Evolutionary conservation across 805 yeast genomes (phyloP), one percentile per base, ranked within the genome.

Genomic region (Yarrowia keelungensis): DNA sequence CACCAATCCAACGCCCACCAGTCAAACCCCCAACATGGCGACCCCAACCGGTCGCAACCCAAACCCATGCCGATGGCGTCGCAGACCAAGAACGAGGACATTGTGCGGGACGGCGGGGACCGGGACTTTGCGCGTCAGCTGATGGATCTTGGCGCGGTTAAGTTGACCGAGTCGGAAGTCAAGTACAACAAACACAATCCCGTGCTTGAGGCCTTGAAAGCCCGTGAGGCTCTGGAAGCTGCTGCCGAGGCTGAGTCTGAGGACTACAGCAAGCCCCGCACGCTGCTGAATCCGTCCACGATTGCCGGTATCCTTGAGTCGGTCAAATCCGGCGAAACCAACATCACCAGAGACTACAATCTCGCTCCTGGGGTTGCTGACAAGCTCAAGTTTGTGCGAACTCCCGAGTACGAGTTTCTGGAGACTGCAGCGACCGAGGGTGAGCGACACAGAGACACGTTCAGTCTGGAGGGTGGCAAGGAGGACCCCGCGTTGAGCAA

Each of bases 61-160:
- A 56, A 56, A 0, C 67, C 67, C 5, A 56, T 56, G 64, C 64
- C 65, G 35, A 43, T 59, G 65, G 65, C 65, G 14, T 62, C 67
- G 9, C 19, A 26, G 36, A 47, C 56, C n/a, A 62, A 62, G 45
- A 62, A 47, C 39, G 65, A 59, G 12, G 65, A 59, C 51, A 59
- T 59, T 35, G 19, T 59, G 2, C 5, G 15, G 32, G 56, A 62
- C 32, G 67, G 54, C 2, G 56, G 56, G 8, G 67, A 62, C 11
- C 54, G 41, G 11, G 56, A 62, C 12, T 62, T 62, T 47, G 67
- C 67, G 8, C 43, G 47, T 3, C 54, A 47, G 56, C 46, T 62
- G 16, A 62, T 62, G 67, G 38, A 39, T n/a, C 56, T 62, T 8
- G 67, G 67, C 1, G 67, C 67, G 14, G 56, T 62, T 19, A 62